Conservation (phyloP, 1,139 yeast species). For the Eremothecium gossypii region DNA sequence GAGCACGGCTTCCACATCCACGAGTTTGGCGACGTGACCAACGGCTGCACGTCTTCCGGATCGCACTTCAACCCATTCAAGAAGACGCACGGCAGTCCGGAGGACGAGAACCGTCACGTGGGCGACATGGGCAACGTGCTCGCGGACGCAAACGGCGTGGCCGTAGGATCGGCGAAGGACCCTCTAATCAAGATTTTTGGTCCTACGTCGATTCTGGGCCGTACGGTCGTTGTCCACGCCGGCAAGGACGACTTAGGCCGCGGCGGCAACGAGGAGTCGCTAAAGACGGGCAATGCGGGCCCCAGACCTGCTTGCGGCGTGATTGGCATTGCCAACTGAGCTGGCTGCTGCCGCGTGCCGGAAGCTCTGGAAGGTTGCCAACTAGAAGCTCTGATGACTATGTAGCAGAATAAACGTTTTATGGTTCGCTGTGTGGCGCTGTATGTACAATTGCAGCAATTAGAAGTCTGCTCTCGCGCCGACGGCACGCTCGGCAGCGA, state of each 20-base stretch:
- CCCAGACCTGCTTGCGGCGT: conserved; percentile 99
- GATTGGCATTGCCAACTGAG: conserved; percentile 61
- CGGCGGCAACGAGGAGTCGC: conserved; percentile 90
- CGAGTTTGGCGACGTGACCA: conserved; percentile 97
- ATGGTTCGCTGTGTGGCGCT: neutral
- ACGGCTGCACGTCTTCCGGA: conserved; percentile 98
- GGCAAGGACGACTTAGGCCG: conserved; percentile 95
- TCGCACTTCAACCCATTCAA: conserved; percentile 96
- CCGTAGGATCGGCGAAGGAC: conserved; percentile 83
- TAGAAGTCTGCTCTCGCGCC: conserved; percentile 17
- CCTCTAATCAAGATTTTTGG: conserved; percentile 70
- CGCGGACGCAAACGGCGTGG: conserved; percentile 79
- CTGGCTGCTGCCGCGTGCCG: neutral
- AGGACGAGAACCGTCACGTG: conserved; percentile 82
- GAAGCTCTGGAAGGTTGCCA: neutral
- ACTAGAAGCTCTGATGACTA: neutral
- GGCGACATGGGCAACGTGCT: conserved; percentile 95
- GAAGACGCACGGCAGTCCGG: conserved; percentile 91
- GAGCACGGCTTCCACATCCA: conserved; percentile 96
- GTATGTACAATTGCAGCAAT: neutral
- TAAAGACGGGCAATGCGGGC: conserved; percentile 98
- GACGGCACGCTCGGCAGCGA: conserved; percentile 30
- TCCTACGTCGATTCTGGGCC: conserved; percentile 78
- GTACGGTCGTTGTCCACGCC: conserved; percentile 92
- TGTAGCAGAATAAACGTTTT: no score